Evolutionary conservation across 805 yeast genomes (phyloP), one percentile per base, ranked within the genome.

Genomic region (Hanseniaspora clermontiae): DNA sequence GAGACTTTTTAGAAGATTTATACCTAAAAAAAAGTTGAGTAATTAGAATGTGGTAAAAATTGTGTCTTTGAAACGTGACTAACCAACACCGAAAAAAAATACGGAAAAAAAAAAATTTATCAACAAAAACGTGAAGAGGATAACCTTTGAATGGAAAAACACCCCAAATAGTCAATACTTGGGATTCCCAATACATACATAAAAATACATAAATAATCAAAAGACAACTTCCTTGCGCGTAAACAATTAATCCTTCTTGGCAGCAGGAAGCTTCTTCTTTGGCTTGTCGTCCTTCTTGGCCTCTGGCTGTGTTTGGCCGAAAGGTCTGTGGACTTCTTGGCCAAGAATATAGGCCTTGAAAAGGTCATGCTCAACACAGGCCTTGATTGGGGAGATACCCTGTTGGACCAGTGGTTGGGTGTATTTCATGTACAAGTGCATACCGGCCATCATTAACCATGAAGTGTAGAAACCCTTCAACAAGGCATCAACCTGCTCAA

Each of bases 361-460:
- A 63, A 88, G 81, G 74, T 89, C 89, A 66, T 87, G 74, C 75
- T 93, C 97, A 57, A 88, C 73, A 49, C 95, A 95, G 63, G 86
- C 75, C 80, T 93, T 93, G 65, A 93, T 74, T 53, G 96, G 91
- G 54, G 95, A 80, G 64, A 93, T 80, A 61, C 90, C 82, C 76
- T 93, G 97, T 89, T 91, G 85, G 63, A 93, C 82, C 69, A 93
- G 79, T 59, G 98, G 98, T 74, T 93, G 89, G 71, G 97, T 89
- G 78, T 88, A 93, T 73, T 88, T 85, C 95, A 93, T 81, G 81
- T 91, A 91, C 60, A 93, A 67, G 73, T 93, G 98, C 97, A 91
- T 90, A 82, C 91, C 86, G 29, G 84, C 95, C 90, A 93, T 90
- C 95, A 93, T 88, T 65, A 95, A 96, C 63, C 90, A 68, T 61